Base-by-base conservation (phyloP, 352 stramenopile species). In the Salisapilia sapeloensis region DNA sequence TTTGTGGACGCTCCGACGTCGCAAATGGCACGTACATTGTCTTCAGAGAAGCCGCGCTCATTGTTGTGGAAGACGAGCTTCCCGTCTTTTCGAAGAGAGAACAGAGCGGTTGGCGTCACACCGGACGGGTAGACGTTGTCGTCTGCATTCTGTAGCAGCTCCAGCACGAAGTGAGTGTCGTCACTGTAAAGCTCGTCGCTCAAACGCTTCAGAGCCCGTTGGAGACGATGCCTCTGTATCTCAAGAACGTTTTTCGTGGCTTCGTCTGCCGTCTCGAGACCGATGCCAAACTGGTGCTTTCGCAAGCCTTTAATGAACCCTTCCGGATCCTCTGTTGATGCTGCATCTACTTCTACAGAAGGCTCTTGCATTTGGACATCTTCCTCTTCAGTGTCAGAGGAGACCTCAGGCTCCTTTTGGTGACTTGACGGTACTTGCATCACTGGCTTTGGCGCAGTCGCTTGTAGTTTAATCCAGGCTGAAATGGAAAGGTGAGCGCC, bases 1-100 rank as follows among this genome's bases (percentile, higher is more conserved):
- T 91, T 91, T 0, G 78, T 91, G 16, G 78, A 91, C 6, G 72
- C 75, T 10, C 78, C 78, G 11, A 93, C 75, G 26, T 90, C 71
- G 35, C 78, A 93, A 28, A 93, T 82, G 9, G 75, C 75, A 26
- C 65, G 64, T 30, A 93, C 63, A 43, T 93, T 86, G 1, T 44
- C 44, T 2, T 41, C 42, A n/a, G 55, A 64, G 29, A 93, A 93
- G 6, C 78, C 78, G 3, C 42, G 33, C 38, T 93, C 78, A 33
- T 93, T 93, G 61, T 85, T 91, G 44, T 56, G 53, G 29, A 93
- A 91, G 7, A 84, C 44, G 20, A 91, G 76, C 5, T 62, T 25
- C 11, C 60, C 50, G 4, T 52, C 40, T 0, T 23, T 13, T 0
- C 61, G 78, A 28, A 87, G 48, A 6, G 52, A 56, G 36, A 91